These are phyloP conservation scores for Diplotaxis tenuifolia DNA, from an alignment of 345 rosid genomes.

Conservation along the genomic window DNA sequence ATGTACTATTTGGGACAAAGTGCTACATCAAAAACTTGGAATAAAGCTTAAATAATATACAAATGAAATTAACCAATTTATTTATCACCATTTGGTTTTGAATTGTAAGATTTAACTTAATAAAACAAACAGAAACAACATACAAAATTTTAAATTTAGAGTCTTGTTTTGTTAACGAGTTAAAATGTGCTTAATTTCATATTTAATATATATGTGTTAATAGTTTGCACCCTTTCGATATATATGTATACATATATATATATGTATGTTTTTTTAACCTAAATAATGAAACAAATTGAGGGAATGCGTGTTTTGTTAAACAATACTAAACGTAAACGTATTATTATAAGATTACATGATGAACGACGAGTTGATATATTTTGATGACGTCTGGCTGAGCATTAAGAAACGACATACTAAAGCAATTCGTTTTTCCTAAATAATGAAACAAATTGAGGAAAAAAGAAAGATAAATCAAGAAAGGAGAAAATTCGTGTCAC, in stretches of 20 bases:
- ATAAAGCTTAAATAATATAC: neutral
- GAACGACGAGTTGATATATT: constrained; percentile 3
- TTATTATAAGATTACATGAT: neutral
- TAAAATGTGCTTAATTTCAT: constrained; percentile 2
- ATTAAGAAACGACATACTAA: constrained; percentile 23
- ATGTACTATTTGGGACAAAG: neutral
- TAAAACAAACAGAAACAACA: neutral
- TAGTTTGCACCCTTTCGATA: neutral
- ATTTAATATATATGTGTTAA: neutral
- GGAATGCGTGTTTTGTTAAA: too few species aligned
- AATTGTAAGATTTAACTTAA: neutral
- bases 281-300: too few species aligned
- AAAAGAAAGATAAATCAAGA: constrained; percentile 17
- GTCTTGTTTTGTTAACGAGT: neutral
- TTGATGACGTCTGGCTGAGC: constrained; percentile 34
- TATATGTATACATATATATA: too few species aligned
- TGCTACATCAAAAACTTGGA: neutral
- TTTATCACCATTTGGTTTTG: neutral
- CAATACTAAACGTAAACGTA: neutral
- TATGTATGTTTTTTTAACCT: too few species aligned
- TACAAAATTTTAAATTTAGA: neutral
- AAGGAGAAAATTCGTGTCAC: constrained; percentile 39
- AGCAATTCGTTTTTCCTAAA: neutral
- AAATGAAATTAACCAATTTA: neutral
- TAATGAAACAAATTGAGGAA: constrained; percentile 29